Evolutionary conservation across 805 yeast species (phyloP).

Genomic region (Starmera quercuum): DNA sequence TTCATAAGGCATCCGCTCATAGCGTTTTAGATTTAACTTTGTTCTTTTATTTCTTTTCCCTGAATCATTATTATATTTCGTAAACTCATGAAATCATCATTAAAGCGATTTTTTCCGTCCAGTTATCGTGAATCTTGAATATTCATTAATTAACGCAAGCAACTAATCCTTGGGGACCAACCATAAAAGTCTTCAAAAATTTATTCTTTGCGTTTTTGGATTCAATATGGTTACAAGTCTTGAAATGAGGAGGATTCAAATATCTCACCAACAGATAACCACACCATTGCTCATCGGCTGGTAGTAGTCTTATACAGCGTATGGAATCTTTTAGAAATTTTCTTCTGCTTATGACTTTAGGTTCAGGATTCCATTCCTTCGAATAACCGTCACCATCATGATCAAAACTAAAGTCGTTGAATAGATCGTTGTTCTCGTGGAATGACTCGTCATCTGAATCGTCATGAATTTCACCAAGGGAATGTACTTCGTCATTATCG

Average conservation of each 20-base stretch:
- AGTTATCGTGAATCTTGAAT: too few relatives aligned
- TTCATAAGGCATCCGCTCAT: too few relatives aligned
- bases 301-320: slow-evolving; percentile 48
- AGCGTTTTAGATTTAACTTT: too few relatives aligned
- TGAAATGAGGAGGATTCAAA: slow-evolving; percentile 13
- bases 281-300: slow-evolving; percentile 46
- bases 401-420: not conserved
- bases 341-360: slow-evolving; percentile 26
- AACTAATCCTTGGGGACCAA: slow-evolving; percentile 13
- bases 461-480: not conserved
- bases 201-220: slow-evolving; percentile 1
- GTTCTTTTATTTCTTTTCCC: too few relatives aligned
- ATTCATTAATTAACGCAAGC: too few relatives aligned
- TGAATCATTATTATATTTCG: too few relatives aligned
- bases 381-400: not conserved
- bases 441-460: slow-evolving; percentile 5
- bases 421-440: not conserved
- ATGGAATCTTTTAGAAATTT: slow-evolving; percentile 43
- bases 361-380: slow-evolving; percentile 42
- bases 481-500: slow-evolving; percentile 3
- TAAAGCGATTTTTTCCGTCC: too few relatives aligned
- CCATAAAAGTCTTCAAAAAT: slow-evolving; percentile 8
- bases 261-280: slow-evolving; percentile 38
- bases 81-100: too few relatives aligned
- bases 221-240: slow-evolving; percentile 1